Percentiles rank a stretch among this genome's conserved stretches.
These are phyloP conservation scores for Parastagonospora avenae DNA, from an alignment of 2,329 filamentous ascomycete species.

Conservation along the genomic window DNA sequence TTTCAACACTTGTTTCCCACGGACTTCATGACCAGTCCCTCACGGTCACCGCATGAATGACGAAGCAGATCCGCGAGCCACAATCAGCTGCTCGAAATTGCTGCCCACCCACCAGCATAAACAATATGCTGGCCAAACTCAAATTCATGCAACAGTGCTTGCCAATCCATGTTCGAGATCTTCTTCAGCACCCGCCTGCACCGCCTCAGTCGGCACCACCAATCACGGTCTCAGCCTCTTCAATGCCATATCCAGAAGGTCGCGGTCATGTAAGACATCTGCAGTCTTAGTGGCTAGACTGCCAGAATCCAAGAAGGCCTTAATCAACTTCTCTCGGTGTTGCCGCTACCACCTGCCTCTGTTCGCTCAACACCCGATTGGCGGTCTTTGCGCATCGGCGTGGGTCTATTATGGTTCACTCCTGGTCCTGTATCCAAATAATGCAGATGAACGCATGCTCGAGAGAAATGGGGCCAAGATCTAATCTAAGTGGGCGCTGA, in stretches of 20 bases:
- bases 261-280: conserved; percentile 18
- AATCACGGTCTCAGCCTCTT: conserved; percentile 13
- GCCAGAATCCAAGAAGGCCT: conserved; percentile 19
- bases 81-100: conserved; percentile 6
- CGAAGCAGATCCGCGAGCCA: conserved; percentile 11
- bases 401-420: conserved; percentile 7
- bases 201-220: conserved; percentile 28
- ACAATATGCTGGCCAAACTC: conserved; percentile 15
- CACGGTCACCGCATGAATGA: conserved; percentile 23
- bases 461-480: conserved; percentile 1
- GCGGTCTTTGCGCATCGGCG: conserved; percentile 14
- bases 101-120: conserved; percentile 6
- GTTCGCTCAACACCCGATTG: conserved; percentile 14
- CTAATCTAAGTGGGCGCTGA: conserved; percentile 22
- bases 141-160: conserved; percentile 5
- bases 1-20: conserved; percentile 33
- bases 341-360: conserved; percentile 27
- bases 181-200: conserved; percentile 38
- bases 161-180: conserved; percentile 23
- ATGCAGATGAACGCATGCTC: not conserved
- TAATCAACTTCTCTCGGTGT: conserved; percentile 22
- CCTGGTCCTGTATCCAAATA: not conserved
- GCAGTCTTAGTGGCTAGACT: conserved; percentile 16
- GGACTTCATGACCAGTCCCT: conserved; percentile 21
- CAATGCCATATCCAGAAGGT: conserved; percentile 28